A percentile compares a stretch with the other conserved stretches of the same genome.
Conservation (phyloP, 2,329 filamentous ascomycete genomes). For the Penicillium polonicum region DNA sequence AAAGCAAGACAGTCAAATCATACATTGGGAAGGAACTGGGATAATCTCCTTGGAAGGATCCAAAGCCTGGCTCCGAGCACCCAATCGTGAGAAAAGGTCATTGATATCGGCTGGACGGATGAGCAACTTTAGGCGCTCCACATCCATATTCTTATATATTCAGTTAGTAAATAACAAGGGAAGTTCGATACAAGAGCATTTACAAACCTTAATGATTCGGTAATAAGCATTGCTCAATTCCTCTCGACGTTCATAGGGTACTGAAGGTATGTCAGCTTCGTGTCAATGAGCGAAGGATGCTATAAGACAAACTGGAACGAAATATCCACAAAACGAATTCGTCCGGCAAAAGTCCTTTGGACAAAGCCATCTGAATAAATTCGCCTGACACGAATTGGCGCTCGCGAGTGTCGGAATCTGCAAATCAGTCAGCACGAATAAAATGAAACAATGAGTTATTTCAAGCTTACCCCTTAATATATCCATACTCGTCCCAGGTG, state of each 20-base stretch:
- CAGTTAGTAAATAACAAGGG: slow-evolving; percentile 11
- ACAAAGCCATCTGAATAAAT: slow-evolving; percentile 45
- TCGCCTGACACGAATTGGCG: slow-evolving; percentile 63
- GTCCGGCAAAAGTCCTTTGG: slow-evolving; percentile 55
- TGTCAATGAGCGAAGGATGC: neutral
- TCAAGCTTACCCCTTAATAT: slow-evolving; percentile 35
- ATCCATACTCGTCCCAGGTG: slow-evolving; percentile 30
- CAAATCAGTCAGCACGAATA: slow-evolving; percentile 16
- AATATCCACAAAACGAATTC: slow-evolving; percentile 66
- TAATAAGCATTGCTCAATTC: slow-evolving; percentile 62
- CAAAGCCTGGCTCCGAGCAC: slow-evolving; percentile 53
- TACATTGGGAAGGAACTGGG: slow-evolving; percentile 29
- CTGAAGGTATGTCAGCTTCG: slow-evolving; percentile 23
- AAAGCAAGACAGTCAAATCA: neutral
- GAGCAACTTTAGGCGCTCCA: slow-evolving; percentile 32
- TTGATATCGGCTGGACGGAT: slow-evolving; percentile 45
- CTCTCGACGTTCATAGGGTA: slow-evolving; percentile 56
- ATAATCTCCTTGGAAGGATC: slow-evolving; percentile 30
- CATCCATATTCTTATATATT: slow-evolving; percentile 25
- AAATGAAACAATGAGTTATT: neutral
- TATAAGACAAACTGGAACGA: slow-evolving; percentile 30
- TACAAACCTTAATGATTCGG: slow-evolving; percentile 51
- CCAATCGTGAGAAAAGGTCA: slow-evolving; percentile 58
- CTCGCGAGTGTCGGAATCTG: slow-evolving; percentile 52
- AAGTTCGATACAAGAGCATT: slow-evolving; percentile 21